Conservation (phyloP, 1,284 basidiomycete species). For the Trametes pubescens region DNA sequence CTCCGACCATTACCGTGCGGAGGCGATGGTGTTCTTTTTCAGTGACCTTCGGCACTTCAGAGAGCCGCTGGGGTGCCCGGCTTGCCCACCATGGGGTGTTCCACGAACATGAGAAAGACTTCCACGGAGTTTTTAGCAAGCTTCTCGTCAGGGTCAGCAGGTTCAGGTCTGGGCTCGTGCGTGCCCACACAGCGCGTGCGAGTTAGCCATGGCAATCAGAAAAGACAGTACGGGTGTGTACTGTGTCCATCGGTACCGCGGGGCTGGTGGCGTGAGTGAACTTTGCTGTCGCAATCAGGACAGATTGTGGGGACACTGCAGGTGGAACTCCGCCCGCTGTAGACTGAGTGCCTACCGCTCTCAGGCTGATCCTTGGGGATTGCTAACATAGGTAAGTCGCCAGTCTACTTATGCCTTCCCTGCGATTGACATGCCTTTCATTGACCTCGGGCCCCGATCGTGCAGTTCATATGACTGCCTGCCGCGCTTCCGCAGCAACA, state of each 20-base stretch:
- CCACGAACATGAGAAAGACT: conserved; percentile 24
- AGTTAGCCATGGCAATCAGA: conserved; percentile 5
- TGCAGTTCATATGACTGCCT: not conserved
- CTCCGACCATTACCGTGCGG: not conserved
- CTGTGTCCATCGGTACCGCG: conserved; percentile 16
- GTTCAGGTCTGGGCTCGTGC: conserved; percentile 6
- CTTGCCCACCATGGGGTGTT: conserved; percentile 3
- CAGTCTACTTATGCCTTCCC: not conserved
- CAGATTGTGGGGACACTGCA: not conserved
- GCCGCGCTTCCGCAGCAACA: not conserved
- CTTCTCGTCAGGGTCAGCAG: conserved; percentile 26
- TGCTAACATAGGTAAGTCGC: conserved; percentile 13
- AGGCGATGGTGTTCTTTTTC: not conserved
- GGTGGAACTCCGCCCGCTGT: conserved; percentile 5
- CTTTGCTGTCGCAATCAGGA: conserved; percentile 8
- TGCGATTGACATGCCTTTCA: not conserved
- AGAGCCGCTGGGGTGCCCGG: conserved; percentile 3
- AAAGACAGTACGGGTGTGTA: not conserved
- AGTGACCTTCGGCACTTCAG: not conserved
- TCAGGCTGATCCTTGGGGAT: not conserved
- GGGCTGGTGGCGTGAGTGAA: not conserved
- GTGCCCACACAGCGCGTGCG: not conserved
- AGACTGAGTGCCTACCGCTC: not conserved
- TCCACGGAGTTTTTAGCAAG: conserved; percentile 18
- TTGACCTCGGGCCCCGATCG: not conserved